Conservation (phyloP, 768 basidiomycete genomes). For the Amylocystis lapponica region DNA sequence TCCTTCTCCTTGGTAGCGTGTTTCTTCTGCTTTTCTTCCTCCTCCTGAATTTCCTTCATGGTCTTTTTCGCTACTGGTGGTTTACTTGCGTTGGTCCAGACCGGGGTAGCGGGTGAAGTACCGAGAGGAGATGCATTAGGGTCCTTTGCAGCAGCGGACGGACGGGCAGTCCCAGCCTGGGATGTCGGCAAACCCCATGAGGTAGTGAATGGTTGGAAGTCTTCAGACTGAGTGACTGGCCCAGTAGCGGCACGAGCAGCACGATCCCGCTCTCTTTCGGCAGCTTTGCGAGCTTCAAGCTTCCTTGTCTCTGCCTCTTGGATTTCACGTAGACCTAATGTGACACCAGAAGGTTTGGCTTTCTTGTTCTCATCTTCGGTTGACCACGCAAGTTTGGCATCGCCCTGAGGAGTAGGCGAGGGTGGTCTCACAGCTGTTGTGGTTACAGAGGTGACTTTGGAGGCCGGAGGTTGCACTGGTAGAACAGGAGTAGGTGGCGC, state of each 20-base stretch:
- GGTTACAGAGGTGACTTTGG: background rate
- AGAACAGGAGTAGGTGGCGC: background rate
- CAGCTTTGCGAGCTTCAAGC: slow-evolving; percentile 68
- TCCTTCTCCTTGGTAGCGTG: slow-evolving; percentile 51
- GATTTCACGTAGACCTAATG: slow-evolving; percentile 84
- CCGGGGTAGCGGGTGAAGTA: slow-evolving; percentile 27
- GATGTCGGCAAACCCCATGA: slow-evolving; percentile 88
- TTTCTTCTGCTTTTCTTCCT: slow-evolving; percentile 87
- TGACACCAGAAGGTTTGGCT: slow-evolving; percentile 33
- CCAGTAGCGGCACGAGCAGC: slow-evolving; percentile 42
- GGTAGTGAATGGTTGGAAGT: slow-evolving; percentile 55
- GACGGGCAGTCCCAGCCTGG: slow-evolving; percentile 55
- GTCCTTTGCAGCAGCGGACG: slow-evolving; percentile 38
- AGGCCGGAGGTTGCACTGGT: background rate
- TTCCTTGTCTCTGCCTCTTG: slow-evolving; percentile 89
- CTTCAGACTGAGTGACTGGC: slow-evolving; percentile 38
- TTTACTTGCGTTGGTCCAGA: slow-evolving; percentile 69
- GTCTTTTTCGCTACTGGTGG: slow-evolving; percentile 69
- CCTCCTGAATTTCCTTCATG: slow-evolving; percentile 98
- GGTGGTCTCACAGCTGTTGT: slow-evolving; percentile 2
- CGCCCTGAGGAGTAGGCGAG: slow-evolving; percentile 8
- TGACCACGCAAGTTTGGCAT: slow-evolving; percentile 55
- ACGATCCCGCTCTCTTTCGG: slow-evolving; percentile 67
- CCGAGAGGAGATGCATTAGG: slow-evolving; percentile 26
- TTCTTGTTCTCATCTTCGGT: slow-evolving; percentile 67